These are phyloP conservation scores for Abelmoschus esculentus DNA, from an alignment of 345 rosid genomes.

Conservation along the genomic window DNA sequence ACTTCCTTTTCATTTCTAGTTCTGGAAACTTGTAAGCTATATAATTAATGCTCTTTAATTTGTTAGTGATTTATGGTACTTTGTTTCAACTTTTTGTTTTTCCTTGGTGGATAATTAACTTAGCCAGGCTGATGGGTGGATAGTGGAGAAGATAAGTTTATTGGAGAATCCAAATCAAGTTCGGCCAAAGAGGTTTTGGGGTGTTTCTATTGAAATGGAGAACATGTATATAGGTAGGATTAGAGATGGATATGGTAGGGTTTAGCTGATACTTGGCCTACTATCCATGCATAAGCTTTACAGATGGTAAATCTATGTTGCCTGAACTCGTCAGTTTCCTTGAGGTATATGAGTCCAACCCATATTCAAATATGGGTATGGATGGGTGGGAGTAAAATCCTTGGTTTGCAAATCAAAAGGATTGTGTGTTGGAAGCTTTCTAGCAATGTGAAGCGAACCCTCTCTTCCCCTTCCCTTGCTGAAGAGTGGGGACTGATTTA, in stretches of 20 bases:
- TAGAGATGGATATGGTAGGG: neutral
- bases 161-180: slow-evolving; percentile 81
- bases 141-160: slow-evolving; percentile 77
- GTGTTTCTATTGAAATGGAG: slow-evolving; percentile 34
- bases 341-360: too few species aligned
- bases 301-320: neutral
- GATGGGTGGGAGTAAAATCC: too few species aligned
- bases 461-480: too few species aligned
- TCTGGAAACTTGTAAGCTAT: too few species aligned
- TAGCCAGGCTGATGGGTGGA: slow-evolving; percentile 91
- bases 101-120: neutral
- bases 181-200: slow-evolving; percentile 87
- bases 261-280: neutral
- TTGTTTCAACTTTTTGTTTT: neutral
- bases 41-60: neutral
- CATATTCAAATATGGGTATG: too few species aligned
- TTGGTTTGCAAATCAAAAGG: too few species aligned
- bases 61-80: neutral
- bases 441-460: too few species aligned
- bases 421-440: too few species aligned
- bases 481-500: too few species aligned
- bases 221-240: neutral
- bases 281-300: neutral
- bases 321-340: too few species aligned
- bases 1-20: too few species aligned